Conservation (phyloP, 2,329 filamentous ascomycete species). For the Talaromyces sp. region DNA sequence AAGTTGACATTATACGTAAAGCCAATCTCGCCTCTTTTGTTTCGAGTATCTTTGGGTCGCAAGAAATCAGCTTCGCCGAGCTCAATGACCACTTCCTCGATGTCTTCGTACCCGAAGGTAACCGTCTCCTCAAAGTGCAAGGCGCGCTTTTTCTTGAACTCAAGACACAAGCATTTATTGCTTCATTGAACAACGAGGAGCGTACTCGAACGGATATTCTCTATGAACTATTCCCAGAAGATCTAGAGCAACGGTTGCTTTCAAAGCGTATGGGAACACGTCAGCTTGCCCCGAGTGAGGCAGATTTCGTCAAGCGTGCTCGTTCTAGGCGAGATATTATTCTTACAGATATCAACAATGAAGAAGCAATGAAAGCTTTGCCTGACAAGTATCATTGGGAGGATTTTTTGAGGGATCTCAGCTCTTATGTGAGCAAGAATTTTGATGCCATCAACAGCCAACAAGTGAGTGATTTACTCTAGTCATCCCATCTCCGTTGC, state of each 20-base stretch:
- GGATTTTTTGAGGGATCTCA: constrained; percentile 58
- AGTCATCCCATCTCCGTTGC: neutral
- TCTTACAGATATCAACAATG: constrained; percentile 50
- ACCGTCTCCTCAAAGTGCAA: constrained; percentile 55
- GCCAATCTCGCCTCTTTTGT: constrained; percentile 64
- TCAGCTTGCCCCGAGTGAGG: constrained; percentile 54
- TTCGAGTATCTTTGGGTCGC: constrained; percentile 59
- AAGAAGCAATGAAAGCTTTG: constrained; percentile 46
- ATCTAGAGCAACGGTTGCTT: constrained; percentile 52
- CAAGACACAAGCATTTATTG: constrained; percentile 65
- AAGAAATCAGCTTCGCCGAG: constrained; percentile 61
- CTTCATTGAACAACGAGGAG: constrained; percentile 55
- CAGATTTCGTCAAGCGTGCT: constrained; percentile 55
- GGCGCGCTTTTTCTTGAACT: constrained; percentile 59
- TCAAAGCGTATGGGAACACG: constrained; percentile 52
- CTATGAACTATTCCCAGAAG: constrained; percentile 56
- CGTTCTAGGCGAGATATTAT: constrained; percentile 54
- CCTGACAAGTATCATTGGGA: constrained; percentile 61
- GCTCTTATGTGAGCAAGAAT: constrained; percentile 55
- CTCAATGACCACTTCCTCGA: constrained; percentile 61
- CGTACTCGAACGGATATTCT: constrained; percentile 53
- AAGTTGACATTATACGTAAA: constrained; percentile 58
- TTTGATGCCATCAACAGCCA: constrained; percentile 50
- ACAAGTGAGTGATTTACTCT: constrained; percentile 30
- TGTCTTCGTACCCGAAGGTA: constrained; percentile 58